Base-by-base conservation (phyloP, 768 basidiomycete genomes). In the Hypsizygus marmoreus region DNA sequence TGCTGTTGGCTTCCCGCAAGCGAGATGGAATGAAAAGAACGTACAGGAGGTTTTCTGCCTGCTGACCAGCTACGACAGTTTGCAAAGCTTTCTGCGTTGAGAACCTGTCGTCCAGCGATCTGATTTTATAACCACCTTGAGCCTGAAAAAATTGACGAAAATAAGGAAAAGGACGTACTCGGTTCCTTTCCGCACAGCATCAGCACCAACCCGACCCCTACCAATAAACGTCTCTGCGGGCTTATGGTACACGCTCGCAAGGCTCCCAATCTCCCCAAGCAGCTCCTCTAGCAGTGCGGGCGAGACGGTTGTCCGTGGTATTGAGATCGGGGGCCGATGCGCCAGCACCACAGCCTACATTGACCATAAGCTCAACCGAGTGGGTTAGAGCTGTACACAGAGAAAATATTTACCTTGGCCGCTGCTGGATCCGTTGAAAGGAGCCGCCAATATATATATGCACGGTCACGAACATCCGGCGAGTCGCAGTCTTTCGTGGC, bases 401-500 rank as follows among this genome's bases (percentile, higher is more conserved):
- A 17, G 7, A 20, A 16, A 43, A 8, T 9, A 50, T 71, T 38
- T 50, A 91, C 94, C 78, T 97, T 99, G 0, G 97, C 95, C 13
- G 95, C 93, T 2, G 82, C 91, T 1, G 95, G 91, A 65, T 99
- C 95, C 45, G 92, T 94, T 5, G 92, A 95, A 20, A 99, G 66
- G 51, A 99, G 61, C 50, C 97, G 77, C 97, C 97, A 99, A 60
- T 98, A 98, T 30, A 98, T 95, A 61, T 98, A 99, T 1, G 97
- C 97, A 38, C 95, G 79, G 64, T 99, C 97, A 31, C 97, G 80
- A 12, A 99, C 91, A 63, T 98, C 95, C 10, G 97, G 91, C 4
- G 88, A 94, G 58, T 99, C 97, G 56, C 94, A 97, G 55, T 94
- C 93, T 61, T 94, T 97, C 3, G 97, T 99, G 0, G 97, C 97